Base-by-base conservation (phyloP, 2,329 filamentous ascomycete species). In the Didymella segeticola region DNA sequence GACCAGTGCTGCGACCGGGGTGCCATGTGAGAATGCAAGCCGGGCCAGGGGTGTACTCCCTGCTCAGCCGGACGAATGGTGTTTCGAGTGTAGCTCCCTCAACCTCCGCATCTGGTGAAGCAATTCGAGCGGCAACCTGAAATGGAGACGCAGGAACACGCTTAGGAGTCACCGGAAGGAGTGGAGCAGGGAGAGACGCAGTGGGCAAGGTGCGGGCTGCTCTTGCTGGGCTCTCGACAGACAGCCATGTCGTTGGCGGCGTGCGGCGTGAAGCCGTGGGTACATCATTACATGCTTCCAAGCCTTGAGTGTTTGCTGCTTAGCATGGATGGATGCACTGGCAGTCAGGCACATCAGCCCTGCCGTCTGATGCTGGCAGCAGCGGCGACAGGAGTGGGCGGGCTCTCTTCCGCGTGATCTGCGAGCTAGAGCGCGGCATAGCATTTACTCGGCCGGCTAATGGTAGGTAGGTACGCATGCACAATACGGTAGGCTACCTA, bases 1-100 rank as follows among this genome's bases (percentile, higher is more conserved):
- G 54, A 61, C 36, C 46, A 60, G 53, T 63, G 60, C 47, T 49
- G 42, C 39, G 62, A 62, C 70, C 45, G 50, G 70, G 71, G 69
- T 73, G 71, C 71, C 72, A 74, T 74, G 72, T 72, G 70, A 58
- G 62, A 61, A 63, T 56, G 60, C 60, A 50, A 53, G 52, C 45
- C 38, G 43, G 49, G 46, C 48, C 61, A 57, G 62, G 63, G 67
- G 56, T 59, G 27, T 39, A 39, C 51, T 57, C 53, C 45, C 45
- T 45, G 39, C 30, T 50, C 54, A 47, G 56, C 45, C 52, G 51
- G 60, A 57, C 57, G 43, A 43, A 54, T 56, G 37, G 54, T 37
- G 36, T 48, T 30, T 61, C 47, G 54, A 56, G 49, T 36, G 36
- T 45, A 50, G 54, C 47, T 26, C n/a, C 14, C 22, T 34, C 43